Base-by-base conservation (phyloP, 2,329 filamentous ascomycete species). In the Fusarium sp. region DNA sequence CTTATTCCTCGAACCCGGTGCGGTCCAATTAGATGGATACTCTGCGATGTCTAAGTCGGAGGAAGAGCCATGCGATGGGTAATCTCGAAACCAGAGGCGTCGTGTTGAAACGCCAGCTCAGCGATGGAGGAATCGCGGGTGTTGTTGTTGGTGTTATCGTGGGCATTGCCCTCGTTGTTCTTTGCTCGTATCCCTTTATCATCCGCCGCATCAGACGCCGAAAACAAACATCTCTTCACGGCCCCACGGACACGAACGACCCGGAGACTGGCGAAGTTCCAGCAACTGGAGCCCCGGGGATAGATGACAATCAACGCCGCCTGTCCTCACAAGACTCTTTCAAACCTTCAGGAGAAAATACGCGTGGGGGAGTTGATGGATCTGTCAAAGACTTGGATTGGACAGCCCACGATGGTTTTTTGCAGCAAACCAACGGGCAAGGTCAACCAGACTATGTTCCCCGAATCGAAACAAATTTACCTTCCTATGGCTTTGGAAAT, bases 181-280 rank as follows among this genome's bases (percentile, higher is more conserved):
- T 84, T 41, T 85, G 83, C 59, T 79, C 84, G 44, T 85, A 84
- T 60, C 83, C 83, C 20, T 78, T 85, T 61, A 68, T 84, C 42
- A 75, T 84, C 53, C 74, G 81, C 50, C 75, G 67, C n/a, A 62
- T 81, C 58, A 82, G 73, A 62, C 69, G 70, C 41, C 75, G 77
- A 65, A 79, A 78, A 54, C 77, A 78, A 41, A 77, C 68, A 60
- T 73, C 76, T 55, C 70, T 53, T 48, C 44, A 74, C 26, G 64
- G 51, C n/a, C 68, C 71, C 44, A 60, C 66, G 39, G 66, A 61
- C 44, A 53, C 69, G 18, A 67, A 74, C 54, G 81, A 83, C 63
- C 69, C 74, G 35, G 83, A 84, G 75, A 76, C 75, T 30, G 79
- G 77, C 56, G 69, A 77, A 47, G 73, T 70, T 44, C 70, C 75